phyloP scores from a whole-genome alignment of 2,329 filamentous ascomycete species.

The Blastomyces percursus region DNA sequence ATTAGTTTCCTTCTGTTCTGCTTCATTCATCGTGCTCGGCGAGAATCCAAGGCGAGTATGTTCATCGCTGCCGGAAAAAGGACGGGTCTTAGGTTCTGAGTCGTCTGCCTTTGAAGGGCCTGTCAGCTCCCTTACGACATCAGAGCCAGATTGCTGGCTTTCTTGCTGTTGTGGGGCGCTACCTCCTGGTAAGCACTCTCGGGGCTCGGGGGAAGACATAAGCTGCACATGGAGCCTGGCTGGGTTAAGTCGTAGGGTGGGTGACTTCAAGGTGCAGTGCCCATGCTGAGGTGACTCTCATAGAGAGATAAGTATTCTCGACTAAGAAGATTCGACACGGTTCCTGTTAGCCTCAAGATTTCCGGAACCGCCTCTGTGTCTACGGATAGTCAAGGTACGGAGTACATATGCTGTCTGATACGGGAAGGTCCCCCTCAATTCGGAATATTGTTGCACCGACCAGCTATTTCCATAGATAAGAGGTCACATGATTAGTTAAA shows the following conservation, averaged over 20 bases:
- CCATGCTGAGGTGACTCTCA: conserved; percentile 4
- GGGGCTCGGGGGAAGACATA: conserved; percentile 10
- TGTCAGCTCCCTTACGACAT: neutral
- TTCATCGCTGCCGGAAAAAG: neutral
- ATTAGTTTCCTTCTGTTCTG: neutral
- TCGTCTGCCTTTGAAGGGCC: neutral
- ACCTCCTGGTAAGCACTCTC: conserved; percentile 1
- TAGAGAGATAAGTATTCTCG: neutral
- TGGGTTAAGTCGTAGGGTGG: neutral
- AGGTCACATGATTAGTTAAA: neutral
- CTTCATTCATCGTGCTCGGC: conserved; percentile 8
- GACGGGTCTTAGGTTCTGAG: conserved; percentile 12
- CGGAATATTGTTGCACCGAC: conserved; percentile 6
- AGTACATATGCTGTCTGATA: neutral
- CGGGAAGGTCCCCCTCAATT: neutral
- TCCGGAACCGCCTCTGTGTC: neutral
- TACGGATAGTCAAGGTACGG: neutral
- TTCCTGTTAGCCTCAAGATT: neutral
- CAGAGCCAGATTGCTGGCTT: neutral
- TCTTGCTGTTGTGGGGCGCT: neutral
- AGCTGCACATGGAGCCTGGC: conserved; percentile 10
- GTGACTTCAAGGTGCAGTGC: conserved; percentile 1
- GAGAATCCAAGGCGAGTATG: neutral
- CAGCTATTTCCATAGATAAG: neutral
- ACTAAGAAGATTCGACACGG: neutral